A percentile compares a stretch with the other conserved stretches of the same genome.
These are phyloP conservation scores for Xylariales sp. DNA, from an alignment of 2,329 filamentous ascomycete species.

Conservation along the genomic window DNA sequence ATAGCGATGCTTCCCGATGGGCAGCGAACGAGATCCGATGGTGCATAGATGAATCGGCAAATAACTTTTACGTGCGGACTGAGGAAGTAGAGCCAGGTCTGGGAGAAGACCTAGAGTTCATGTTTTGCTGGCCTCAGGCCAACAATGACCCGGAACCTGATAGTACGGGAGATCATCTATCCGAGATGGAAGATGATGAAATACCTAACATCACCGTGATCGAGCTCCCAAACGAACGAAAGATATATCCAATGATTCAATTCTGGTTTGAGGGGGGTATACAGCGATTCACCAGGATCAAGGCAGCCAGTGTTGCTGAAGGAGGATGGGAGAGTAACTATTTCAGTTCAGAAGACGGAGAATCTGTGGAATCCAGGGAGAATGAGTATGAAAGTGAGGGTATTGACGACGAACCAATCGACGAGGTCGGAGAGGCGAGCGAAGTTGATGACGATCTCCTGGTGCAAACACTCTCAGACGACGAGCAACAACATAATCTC, in stretches of 20 bases:
- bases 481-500: slow-evolving; percentile 15
- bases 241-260: slow-evolving; percentile 15
- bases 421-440: slow-evolving; percentile 9
- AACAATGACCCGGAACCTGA: too few relatives aligned
- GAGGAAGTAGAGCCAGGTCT: slow-evolving; percentile 16
- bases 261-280: slow-evolving; percentile 12
- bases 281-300: slow-evolving; percentile 10
- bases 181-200: too few relatives aligned
- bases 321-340: slow-evolving; percentile 9
- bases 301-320: background rate
- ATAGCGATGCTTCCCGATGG: too few relatives aligned
- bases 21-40: too few relatives aligned
- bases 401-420: slow-evolving; percentile 18
- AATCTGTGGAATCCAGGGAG: slow-evolving; percentile 7
- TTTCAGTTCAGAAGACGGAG: slow-evolving; percentile 1
- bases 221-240: too few relatives aligned
- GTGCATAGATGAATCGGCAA: slow-evolving; percentile 18
- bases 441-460: slow-evolving; percentile 17
- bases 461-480: slow-evolving; percentile 12
- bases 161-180: too few relatives aligned
- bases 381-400: slow-evolving; percentile 22
- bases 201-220: too few relatives aligned
- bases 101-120: slow-evolving; percentile 14
- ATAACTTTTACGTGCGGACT: slow-evolving; percentile 15
- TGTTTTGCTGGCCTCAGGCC: slow-evolving; percentile 27